phyloP scores from a whole-genome alignment of 192 early-diverging fungal genomes.

The Tieghemiomyces parasiticus region DNA sequence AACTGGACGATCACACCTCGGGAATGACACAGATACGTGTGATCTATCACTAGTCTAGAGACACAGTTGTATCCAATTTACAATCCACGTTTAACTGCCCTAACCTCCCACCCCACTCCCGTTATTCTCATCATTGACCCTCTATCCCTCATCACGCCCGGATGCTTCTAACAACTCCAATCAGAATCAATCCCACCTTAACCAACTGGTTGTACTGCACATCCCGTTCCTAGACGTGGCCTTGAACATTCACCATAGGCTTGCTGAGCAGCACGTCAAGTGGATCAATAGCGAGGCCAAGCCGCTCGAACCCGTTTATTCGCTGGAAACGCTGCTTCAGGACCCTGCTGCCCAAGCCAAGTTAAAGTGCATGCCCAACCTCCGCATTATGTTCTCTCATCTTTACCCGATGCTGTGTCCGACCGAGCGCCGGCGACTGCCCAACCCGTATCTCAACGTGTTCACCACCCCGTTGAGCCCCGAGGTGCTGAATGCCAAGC shows the following conservation, averaged over 20 bases:
- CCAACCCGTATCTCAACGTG: neutral
- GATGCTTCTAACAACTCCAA: too few species aligned
- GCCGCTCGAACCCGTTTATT: neutral
- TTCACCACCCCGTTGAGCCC: neutral
- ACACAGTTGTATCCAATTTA: too few species aligned
- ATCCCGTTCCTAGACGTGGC: neutral
- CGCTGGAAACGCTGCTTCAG: neutral
- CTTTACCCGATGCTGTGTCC: neutral
- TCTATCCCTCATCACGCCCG: too few species aligned
- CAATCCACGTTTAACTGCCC: too few species aligned
- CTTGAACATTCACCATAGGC: neutral
- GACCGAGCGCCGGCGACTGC: too few species aligned
- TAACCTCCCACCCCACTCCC: too few species aligned
- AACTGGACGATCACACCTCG: too few species aligned
- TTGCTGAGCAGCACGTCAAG: neutral
- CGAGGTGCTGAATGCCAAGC: neutral
- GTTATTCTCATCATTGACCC: too few species aligned
- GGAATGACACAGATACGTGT: too few species aligned
- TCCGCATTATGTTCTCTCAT: neutral
- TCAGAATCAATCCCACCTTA: neutral
- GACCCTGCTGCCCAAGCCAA: neutral
- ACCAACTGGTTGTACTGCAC: neutral
- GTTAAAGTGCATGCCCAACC: neutral
- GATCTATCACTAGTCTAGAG: too few species aligned
- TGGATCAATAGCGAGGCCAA: neutral